phyloP scores from a whole-genome alignment of 257 asterid genomes.

The Echium plantagineum region DNA sequence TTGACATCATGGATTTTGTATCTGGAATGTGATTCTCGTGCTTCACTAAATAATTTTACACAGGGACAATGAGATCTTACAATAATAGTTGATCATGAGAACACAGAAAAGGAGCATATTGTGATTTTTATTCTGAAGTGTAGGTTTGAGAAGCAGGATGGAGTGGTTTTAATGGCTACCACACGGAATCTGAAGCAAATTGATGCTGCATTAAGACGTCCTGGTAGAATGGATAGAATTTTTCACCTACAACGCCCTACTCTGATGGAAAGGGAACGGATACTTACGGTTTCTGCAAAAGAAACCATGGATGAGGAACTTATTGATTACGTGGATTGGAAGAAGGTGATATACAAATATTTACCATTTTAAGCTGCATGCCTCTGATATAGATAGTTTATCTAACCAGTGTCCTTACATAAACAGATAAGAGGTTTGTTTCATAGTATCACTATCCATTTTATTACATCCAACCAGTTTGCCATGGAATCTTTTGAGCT shows the following conservation, averaged over 20 bases:
- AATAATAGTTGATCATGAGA: too few species aligned
- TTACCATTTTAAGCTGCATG: constrained; percentile 4
- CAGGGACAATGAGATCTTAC: too few species aligned
- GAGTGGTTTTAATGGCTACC: constrained; percentile 98
- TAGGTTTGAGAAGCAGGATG: constrained; percentile 98
- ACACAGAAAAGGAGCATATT: not conserved
- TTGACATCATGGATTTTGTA: too few species aligned
- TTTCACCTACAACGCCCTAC: constrained; percentile 91
- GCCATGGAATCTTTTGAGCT: too few species aligned
- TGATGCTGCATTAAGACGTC: constrained; percentile 90
- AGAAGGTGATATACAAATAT: constrained; percentile 43
- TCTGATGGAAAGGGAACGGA: constrained; percentile 77
- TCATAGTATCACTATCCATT: too few species aligned
- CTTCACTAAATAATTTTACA: too few species aligned
- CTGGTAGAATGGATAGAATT: constrained; percentile 98
- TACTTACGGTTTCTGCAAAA: constrained; percentile 59
- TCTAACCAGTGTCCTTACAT: too few species aligned
- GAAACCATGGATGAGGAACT: constrained; percentile 90
- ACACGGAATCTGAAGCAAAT: constrained; percentile 78
- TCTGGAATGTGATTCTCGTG: too few species aligned
- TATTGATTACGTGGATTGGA: constrained; percentile 78
- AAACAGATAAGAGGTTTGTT: too few species aligned
- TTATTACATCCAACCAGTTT: too few species aligned
- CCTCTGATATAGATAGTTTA: constrained; percentile 6
- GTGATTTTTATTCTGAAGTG: constrained; percentile 6